Evolutionary conservation across 352 stramenopile species (phyloP), one percentile per base, ranked within the genome.

Genomic region (Pythium plurisporium): DNA sequence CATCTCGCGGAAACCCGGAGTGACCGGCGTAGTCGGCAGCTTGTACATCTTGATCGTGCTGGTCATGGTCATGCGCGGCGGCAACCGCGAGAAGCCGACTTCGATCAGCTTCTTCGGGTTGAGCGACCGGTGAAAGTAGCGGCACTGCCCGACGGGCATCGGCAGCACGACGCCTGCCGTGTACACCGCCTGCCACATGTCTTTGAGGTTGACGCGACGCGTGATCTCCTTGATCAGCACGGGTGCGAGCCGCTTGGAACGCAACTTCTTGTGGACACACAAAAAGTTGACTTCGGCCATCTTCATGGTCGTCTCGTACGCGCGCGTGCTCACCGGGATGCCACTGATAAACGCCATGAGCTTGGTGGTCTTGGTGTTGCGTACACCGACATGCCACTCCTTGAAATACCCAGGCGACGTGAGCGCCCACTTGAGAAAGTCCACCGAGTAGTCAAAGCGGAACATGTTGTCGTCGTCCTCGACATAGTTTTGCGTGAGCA

Each of bases 171-270:
- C 94, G 7, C 97, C 97, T 0, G 96, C 97, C 19, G 97, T 99
- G 74, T 99, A 99, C 6, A 99, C 94, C 5, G 97, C 97, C 73
- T 99, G 95, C 82, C 82, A 95, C 14, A 95, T 69, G 60, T 95
- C 53, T 26, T 61, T 84, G 15, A 96, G 65, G 72, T 99, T 99
- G 14, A 99, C 96, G 20, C 95, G 74, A 19, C 97, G 76, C 19
- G 97, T 99, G 52, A 99, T 96, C 72, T 99, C 97, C 79, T 99
- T 99, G 75, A 99, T 99, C 0, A 99, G 75, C 31, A 99, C 96
- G 0, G 97, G 97, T 8, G 97, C 97, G 12, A 99, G 70, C 5
- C 96, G 87, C 75, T 98, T 97, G 20, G 78, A 70, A 17, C 94
- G 76, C 7, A 99, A 73, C 65, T 98, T 98, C 78, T 99, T 99